Evolutionary conservation across 805 yeast species (phyloP).

Genomic region (Starmerella ratchasimensis): DNA sequence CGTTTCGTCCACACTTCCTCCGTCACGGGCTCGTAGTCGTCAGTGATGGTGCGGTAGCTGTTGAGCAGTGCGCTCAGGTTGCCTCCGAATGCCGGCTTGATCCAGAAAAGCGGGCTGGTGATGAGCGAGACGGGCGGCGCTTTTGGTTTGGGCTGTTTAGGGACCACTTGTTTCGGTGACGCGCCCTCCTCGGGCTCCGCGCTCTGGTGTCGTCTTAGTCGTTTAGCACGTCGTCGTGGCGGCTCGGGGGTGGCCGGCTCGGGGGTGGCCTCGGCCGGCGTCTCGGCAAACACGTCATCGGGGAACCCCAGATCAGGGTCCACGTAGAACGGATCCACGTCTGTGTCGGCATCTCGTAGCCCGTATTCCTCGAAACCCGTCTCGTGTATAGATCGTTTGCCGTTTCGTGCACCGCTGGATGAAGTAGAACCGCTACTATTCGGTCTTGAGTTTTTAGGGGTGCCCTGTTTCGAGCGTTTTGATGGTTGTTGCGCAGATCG

Average conservation of each 20-base stretch:
- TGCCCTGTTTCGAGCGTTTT: too few species aligned
- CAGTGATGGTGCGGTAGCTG: slow-evolving; percentile 44
- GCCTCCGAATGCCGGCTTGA: slow-evolving; percentile 32
- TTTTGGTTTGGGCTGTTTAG: too few species aligned
- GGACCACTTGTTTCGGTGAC: too few species aligned
- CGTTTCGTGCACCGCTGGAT: background rate
- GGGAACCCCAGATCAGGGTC: slow-evolving; percentile 16
- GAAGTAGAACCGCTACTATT: too few species aligned
- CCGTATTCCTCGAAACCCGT: too few species aligned
- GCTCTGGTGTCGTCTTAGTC: too few species aligned
- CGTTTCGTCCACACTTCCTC: slow-evolving; percentile 29
- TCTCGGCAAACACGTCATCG: slow-evolving; percentile 2
- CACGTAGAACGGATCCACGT: slow-evolving; percentile 2
- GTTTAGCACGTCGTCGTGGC: too few species aligned
- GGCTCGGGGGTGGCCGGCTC: background rate
- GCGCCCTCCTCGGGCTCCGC: too few species aligned
- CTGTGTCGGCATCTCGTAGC: too few species aligned
- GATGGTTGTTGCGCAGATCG: background rate
- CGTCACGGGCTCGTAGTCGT: slow-evolving; percentile 46
- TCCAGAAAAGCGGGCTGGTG: slow-evolving; percentile 47
- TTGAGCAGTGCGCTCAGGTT: slow-evolving; percentile 34
- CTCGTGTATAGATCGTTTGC: background rate
- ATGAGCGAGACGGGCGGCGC: slow-evolving; percentile 29
- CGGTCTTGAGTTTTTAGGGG: too few species aligned
- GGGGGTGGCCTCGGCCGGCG: too few species aligned